Base-by-base conservation (phyloP, 2,329 filamentous ascomycete genomes). In the Clonostachys chloroleuca region DNA sequence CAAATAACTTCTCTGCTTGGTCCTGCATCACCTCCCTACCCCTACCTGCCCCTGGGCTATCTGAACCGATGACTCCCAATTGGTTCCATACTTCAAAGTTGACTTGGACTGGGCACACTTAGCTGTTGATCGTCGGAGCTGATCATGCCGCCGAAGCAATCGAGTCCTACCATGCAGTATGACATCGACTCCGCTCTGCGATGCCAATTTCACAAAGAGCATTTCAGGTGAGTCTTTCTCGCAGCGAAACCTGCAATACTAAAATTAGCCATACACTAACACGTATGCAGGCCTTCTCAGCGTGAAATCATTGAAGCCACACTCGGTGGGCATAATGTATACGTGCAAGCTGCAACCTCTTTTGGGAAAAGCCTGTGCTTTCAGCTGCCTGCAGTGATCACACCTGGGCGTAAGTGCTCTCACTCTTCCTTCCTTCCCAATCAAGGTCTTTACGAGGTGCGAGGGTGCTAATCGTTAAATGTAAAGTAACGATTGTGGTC, bases 301-400 rank as follows among this genome's bases (percentile, higher is more conserved):
- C 83, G 89, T 50, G 91, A 97, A 59, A 91, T 96, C 48, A 92
- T 97, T 47, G 75, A 79, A 49, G 87, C 89, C 8, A 88, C 89
- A 4, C 75, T 96, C 9, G 81, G 87, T 47, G 87, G 89, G 14
- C 78, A 92, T 52, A 92, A 97, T 84, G 87, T 97, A 40, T 96
- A 95, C 60, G 79, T 97, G 1, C 92, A 96, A 66, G 92, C 92
- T 42, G 88, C 88, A 47, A 92, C 88, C 4, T 89, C 86, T 10
- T 96, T 96, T 64, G 92, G 92, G 40, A 96, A 96, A 67, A 95
- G 89, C 59, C 67, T 96, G 46, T 96, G 92, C 69, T 96, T 92
- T 62, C 92, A 96, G 63, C 76, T 96, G 2, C 92, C 92, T 9
- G 92, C 92, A 20, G 84, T 96, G 34, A 84, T 96, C 48, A 87